Evolutionary conservation across 2,329 filamentous ascomycete genomes (phyloP), one percentile per base, ranked within the genome.

Genomic region (Monilinia polystroma): DNA sequence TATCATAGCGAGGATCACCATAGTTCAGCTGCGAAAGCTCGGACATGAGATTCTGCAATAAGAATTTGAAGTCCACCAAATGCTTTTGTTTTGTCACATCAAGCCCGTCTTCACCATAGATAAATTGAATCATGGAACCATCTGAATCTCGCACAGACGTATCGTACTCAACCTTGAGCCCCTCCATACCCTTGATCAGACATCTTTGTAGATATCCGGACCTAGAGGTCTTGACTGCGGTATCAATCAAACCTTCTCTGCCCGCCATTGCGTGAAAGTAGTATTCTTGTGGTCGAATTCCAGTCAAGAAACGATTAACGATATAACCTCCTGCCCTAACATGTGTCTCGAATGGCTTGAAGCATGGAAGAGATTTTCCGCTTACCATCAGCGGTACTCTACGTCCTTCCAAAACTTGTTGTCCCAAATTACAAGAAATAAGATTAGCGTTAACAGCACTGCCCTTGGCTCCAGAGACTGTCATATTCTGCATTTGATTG

Each of bases 261-360:
- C 96, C 96, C 75, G 94, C 95, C 96, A 99, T 99, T 79, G 96
- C 93, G 85, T 99, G 95, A 83, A 99, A 99, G 78, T 94, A 99
- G 78, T 97, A 99, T 77, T 99, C 96, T 75, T 99, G 95, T 5
- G 95, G 95, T 65, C 94, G 88, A 69, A 99, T 95, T 68, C 95
- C 95, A 32, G 96, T 99, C 83, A 99, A 90, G 85, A 99, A 99
- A 77, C 95, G 92, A 75, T 96, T 92, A 60, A 91, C 90, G 71
- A 99, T 91, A 79, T 96, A 99, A 23, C 95, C 95, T 74, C 93
- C 93, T 63, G 95, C 95, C 72, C 93, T 85, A 8, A 96, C 85
- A 72, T 93, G 87, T 0, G 93, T 94, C 73, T 99, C 95, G 74
- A 90, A 98, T 0, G 93, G 91, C 74, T 88, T 90, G 81, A 98